Conservation (phyloP, 2,329 filamentous ascomycete species). For the Arachnomyces sp. region DNA sequence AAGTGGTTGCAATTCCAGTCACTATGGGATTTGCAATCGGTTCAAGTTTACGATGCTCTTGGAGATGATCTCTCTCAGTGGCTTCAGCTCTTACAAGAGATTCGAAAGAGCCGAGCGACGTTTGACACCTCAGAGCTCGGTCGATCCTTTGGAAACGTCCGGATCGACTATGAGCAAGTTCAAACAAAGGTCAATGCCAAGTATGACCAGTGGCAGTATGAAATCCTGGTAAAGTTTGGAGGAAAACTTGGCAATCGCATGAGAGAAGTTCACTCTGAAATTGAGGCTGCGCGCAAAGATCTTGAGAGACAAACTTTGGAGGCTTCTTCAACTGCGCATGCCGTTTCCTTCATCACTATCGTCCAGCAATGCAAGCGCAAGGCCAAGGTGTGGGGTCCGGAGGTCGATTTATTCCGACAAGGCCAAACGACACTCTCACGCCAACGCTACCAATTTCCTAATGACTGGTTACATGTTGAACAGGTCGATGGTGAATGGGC, state of each 20-base stretch:
- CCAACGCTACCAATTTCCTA: slow-evolving; percentile 87
- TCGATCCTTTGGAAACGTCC: slow-evolving; percentile 85
- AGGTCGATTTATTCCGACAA: slow-evolving; percentile 92
- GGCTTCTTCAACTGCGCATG: slow-evolving; percentile 89
- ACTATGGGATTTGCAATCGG: slow-evolving; percentile 92
- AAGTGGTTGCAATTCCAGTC: slow-evolving; percentile 99
- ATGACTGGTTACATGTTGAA: slow-evolving; percentile 91
- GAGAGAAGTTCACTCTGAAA: slow-evolving; percentile 84
- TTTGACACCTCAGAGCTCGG: slow-evolving; percentile 96
- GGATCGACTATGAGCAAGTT: slow-evolving; percentile 96
- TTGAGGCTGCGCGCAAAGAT: slow-evolving; percentile 82
- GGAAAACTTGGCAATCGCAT: slow-evolving; percentile 80
- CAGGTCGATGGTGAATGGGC: slow-evolving; percentile 97
- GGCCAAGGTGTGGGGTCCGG: slow-evolving; percentile 87
- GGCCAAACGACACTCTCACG: slow-evolving; percentile 86
- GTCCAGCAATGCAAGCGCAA: slow-evolving; percentile 95
- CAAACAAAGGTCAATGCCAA: slow-evolving; percentile 98
- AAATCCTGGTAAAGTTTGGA: slow-evolving; percentile 91
- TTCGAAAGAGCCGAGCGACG: slow-evolving; percentile 87
- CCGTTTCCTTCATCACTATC: slow-evolving; percentile 96
- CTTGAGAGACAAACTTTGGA: slow-evolving; percentile 89
- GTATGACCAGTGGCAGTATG: slow-evolving; percentile 99
- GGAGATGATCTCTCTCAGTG: slow-evolving; percentile 87
- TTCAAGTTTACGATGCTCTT: slow-evolving; percentile 86
- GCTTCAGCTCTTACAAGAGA: slow-evolving; percentile 94